Evolutionary conservation across 2,329 filamentous ascomycete species (phyloP), one percentile per base, ranked within the genome.

Genomic region (Colletotrichum sp.): DNA sequence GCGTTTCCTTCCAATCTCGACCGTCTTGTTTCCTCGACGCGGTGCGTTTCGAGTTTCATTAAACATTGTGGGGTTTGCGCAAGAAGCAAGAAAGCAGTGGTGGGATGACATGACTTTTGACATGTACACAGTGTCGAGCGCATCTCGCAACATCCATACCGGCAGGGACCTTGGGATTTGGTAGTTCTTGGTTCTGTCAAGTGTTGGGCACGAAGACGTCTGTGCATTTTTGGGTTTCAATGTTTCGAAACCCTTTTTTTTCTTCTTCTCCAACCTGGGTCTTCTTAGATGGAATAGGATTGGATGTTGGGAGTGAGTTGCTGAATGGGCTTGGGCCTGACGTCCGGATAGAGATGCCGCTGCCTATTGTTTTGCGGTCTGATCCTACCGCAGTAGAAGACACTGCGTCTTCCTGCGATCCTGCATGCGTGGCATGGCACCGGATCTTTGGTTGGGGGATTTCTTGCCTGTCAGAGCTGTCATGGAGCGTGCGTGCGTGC

Each of bases 11-110:
- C n/a, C 16, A 27, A 27, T 59, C 55, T 59, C 55, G 11, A 8
- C 36, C n/a, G 32, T 64, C 28, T 28, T 57, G 28, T 60, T 44
- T 39, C 66, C 34, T 44, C 48, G 34, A 22, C 66, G 30, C 16
- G 32, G 48, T 34, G 68, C 68, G 59, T 70, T 70, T 70, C 68
- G 57, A 70, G 68, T 70, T 63, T 70, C 68, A 63, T 19, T 25
- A 55, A 55, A 68, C 36, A 44, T 68, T 68, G 66, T 55, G 66
- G 48, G 66, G 52, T 52, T 52, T 52, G 44, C 44, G 44, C 44
- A 52, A 52, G 44, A 52, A 52, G 44, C 44, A 52, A 39, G 48
- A 28, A 36, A 59, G 13, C 63, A 27, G 27, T 32, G 52, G 52
- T 36, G 64, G 64, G 39, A 66, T 66, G 64, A 39, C 64, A 66